These are phyloP conservation scores for Cochlearia excelsa DNA, from an alignment of 345 rosid genomes.

Conservation along the genomic window DNA sequence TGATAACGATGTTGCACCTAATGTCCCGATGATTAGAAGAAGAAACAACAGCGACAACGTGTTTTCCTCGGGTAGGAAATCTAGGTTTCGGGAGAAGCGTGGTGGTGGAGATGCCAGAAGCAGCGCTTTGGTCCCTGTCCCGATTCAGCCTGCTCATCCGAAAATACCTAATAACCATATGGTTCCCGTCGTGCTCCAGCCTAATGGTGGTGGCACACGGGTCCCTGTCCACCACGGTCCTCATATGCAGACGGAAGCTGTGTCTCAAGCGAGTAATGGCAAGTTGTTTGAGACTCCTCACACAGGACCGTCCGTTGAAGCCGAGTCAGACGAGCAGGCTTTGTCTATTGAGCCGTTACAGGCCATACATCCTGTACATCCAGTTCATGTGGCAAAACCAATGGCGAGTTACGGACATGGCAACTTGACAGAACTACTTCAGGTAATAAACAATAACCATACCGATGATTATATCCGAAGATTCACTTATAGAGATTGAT, in stretches of 20 bases:
- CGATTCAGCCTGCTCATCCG: slow-evolving; percentile 35
- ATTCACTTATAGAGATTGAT: neutral
- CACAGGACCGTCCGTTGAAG: slow-evolving; percentile 37
- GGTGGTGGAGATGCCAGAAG: slow-evolving; percentile 18
- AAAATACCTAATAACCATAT: slow-evolving; percentile 40
- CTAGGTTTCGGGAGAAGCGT: slow-evolving; percentile 29
- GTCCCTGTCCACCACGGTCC: slow-evolving; percentile 18
- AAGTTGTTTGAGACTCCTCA: slow-evolving; percentile 55
- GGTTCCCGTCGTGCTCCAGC: slow-evolving; percentile 54
- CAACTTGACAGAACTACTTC: slow-evolving; percentile 81
- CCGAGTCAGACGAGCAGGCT: slow-evolving; percentile 49
- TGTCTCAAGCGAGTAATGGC: slow-evolving; percentile 29
- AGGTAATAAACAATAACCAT: slow-evolving; percentile 44
- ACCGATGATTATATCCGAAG: neutral
- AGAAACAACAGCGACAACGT: slow-evolving; percentile 34
- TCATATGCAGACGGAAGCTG: slow-evolving; percentile 30
- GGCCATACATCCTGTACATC: slow-evolving; percentile 48
- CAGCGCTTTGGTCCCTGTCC: slow-evolving; percentile 33
- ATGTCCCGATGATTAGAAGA: slow-evolving; percentile 66
- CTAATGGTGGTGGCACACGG: slow-evolving; percentile 44
- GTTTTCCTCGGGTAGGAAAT: slow-evolving; percentile 38
- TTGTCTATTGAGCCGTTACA: slow-evolving; percentile 67
- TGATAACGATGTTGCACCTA: slow-evolving; percentile 73
- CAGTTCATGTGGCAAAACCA: slow-evolving; percentile 46
- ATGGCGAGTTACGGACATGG: slow-evolving; percentile 57